These are phyloP conservation scores for Fusarium sarcochroum DNA, from an alignment of 2,329 filamentous ascomycete genomes.

Conservation along the genomic window DNA sequence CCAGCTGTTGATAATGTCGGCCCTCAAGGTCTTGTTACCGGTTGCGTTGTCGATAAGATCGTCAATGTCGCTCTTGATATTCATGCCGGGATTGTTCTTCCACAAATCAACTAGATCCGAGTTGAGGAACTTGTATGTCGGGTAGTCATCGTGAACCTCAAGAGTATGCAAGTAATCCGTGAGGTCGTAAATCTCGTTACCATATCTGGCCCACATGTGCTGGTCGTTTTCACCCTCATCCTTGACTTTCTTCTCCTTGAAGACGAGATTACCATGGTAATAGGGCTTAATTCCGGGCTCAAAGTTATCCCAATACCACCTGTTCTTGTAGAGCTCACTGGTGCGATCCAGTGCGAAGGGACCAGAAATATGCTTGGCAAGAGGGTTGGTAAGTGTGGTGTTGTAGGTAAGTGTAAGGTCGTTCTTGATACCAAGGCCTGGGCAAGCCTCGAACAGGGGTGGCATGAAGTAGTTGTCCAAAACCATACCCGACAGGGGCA, in stretches of 20 bases:
- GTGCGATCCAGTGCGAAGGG: constrained; percentile 65
- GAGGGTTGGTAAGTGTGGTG: constrained; percentile 65
- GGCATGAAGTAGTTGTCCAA: constrained; percentile 89
- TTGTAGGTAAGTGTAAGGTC: constrained; percentile 74
- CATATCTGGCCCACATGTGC: constrained; percentile 85
- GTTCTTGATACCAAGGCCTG: constrained; percentile 75
- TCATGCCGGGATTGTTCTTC: constrained; percentile 80
- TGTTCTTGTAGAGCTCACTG: constrained; percentile 70
- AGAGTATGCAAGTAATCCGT: constrained; percentile 91
- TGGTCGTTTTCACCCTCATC: constrained; percentile 75
- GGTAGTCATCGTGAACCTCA: constrained; percentile 67
- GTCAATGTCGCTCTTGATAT: constrained; percentile 79
- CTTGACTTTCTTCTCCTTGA: constrained; percentile 70
- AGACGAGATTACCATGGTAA: constrained; percentile 90
- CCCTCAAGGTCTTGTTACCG: constrained; percentile 65
- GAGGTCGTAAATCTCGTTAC: constrained; percentile 85
- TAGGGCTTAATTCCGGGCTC: constrained; percentile 85
- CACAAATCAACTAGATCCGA: constrained; percentile 75
- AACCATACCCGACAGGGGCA: constrained; percentile 81
- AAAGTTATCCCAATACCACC: constrained; percentile 86
- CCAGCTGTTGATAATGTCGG: constrained; percentile 73
- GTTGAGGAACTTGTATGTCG: constrained; percentile 80
- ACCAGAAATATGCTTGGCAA: constrained; percentile 80
- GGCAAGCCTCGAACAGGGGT: constrained; percentile 82
- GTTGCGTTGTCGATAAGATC: constrained; percentile 62